Evolutionary conservation across 1,139 yeast genomes (phyloP).

Genomic region (Magnusiomyces magnusii): DNA sequence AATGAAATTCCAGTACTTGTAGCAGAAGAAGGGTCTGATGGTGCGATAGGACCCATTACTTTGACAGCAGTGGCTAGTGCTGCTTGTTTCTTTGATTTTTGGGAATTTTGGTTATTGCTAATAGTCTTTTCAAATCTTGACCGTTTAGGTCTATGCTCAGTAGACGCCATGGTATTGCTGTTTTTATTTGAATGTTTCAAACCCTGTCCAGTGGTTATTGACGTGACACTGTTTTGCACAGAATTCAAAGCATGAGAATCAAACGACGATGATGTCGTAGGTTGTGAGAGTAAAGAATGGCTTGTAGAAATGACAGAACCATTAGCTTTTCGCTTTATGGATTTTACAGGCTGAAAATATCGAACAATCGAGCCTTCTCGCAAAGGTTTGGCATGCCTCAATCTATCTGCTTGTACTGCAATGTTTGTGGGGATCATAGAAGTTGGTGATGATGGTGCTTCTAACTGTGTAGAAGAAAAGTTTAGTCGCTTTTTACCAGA

Average conservation of each 20-base stretch:
- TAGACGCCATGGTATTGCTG: background rate
- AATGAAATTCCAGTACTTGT: background rate
- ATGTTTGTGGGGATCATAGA: background rate
- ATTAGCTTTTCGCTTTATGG: background rate
- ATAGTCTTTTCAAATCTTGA: background rate
- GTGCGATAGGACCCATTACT: background rate
- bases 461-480: background rate
- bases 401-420: background rate
- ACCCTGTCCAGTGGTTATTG: background rate
- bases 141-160: background rate
- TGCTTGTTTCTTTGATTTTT: background rate
- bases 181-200: background rate
- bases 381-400: background rate
- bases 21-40: background rate
- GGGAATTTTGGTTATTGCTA: background rate
- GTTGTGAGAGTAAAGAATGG: background rate
- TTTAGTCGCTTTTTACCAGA: background rate
- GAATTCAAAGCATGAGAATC: too few relatives aligned
- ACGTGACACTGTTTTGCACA: too few relatives aligned
- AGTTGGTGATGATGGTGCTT: background rate
- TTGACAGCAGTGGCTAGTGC: background rate
- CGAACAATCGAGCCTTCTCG: conserved; percentile 1
- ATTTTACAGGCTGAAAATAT: conserved; percentile 2
- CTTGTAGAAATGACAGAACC: background rate
- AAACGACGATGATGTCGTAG: background rate